Conservation (phyloP, 2,329 filamentous ascomycete genomes). For the Aureobasidium leucospermi region DNA sequence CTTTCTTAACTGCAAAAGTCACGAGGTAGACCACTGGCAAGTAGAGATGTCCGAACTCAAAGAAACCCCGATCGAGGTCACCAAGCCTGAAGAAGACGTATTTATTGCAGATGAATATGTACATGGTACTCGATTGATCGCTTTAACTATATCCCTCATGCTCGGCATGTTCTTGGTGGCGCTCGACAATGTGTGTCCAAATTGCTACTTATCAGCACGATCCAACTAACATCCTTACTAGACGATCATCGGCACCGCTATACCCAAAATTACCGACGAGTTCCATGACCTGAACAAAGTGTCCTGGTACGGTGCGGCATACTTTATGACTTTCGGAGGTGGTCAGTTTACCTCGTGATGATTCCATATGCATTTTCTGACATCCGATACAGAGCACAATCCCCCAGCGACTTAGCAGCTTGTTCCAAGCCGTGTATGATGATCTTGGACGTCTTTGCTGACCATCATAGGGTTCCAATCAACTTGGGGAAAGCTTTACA, state of each 20-base stretch:
- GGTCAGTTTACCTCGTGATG: background rate
- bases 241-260: constrained; percentile 25
- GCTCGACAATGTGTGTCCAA: constrained; percentile 14
- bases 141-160: background rate
- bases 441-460: background rate
- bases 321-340: constrained; percentile 7
- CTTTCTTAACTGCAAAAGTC: too few relatives aligned
- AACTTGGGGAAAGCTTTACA: constrained; percentile 19
- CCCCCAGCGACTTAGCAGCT: too few relatives aligned
- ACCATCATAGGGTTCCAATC: background rate
- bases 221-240: background rate
- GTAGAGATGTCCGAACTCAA: background rate
- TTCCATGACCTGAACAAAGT: constrained; percentile 30
- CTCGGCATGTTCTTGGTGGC: constrained; percentile 21
- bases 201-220: background rate
- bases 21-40: too few relatives aligned
- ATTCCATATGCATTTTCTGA: background rate
- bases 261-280: constrained; percentile 30
- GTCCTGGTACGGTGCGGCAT: constrained; percentile 25
- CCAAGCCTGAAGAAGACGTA: background rate
- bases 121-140: background rate
- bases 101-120: background rate
- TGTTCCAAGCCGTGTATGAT: too few relatives aligned
- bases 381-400: background rate
- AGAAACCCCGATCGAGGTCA: background rate